Conservation (phyloP, 345 rosid species). For the Arabis hirsuta region DNA sequence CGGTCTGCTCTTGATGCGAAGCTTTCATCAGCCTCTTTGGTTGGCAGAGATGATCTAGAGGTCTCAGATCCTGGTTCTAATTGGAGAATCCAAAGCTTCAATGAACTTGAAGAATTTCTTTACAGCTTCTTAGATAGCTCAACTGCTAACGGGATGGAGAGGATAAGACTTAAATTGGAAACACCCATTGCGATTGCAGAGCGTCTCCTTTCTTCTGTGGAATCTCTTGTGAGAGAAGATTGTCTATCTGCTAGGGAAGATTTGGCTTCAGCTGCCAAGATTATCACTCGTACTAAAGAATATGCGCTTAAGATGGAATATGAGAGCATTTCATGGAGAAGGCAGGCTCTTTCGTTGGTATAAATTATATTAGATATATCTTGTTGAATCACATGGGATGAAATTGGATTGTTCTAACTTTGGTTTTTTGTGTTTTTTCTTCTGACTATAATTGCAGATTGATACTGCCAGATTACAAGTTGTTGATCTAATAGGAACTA, state of each 20-base stretch:
- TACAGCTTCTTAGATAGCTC: slow-evolving; percentile 87
- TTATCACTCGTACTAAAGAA: slow-evolving; percentile 63
- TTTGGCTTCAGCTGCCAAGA: slow-evolving; percentile 56
- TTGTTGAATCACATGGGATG: slow-evolving; percentile 29
- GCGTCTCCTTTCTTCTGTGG: slow-evolving; percentile 72
- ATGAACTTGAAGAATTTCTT: slow-evolving; percentile 68
- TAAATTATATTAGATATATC: slow-evolving; percentile 26
- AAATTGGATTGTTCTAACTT: slow-evolving; percentile 17
- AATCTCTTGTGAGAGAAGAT: slow-evolving; percentile 63
- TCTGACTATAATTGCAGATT: slow-evolving; percentile 58
- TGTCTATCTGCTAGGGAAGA: slow-evolving; percentile 63
- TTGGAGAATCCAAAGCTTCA: slow-evolving; percentile 62
- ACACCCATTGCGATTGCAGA: slow-evolving; percentile 87
- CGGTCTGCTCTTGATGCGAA: slow-evolving; percentile 84
- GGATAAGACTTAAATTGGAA: slow-evolving; percentile 92
- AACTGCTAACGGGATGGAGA: slow-evolving; percentile 73
- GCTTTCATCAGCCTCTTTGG: slow-evolving; percentile 58
- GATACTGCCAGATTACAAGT: slow-evolving; percentile 67
- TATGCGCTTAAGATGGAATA: slow-evolving; percentile 64
- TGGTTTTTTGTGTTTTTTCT: slow-evolving; percentile 25
- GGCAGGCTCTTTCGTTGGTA: slow-evolving; percentile 71
- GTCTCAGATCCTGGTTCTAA: slow-evolving; percentile 50
- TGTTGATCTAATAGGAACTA: slow-evolving; percentile 75
- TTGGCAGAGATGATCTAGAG: slow-evolving; percentile 49
- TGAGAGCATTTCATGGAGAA: slow-evolving; percentile 85